A percentile compares a stretch with the other conserved stretches of the same genome.
Conservation (phyloP, 345 rosid genomes). For the Adansonia digitata region DNA sequence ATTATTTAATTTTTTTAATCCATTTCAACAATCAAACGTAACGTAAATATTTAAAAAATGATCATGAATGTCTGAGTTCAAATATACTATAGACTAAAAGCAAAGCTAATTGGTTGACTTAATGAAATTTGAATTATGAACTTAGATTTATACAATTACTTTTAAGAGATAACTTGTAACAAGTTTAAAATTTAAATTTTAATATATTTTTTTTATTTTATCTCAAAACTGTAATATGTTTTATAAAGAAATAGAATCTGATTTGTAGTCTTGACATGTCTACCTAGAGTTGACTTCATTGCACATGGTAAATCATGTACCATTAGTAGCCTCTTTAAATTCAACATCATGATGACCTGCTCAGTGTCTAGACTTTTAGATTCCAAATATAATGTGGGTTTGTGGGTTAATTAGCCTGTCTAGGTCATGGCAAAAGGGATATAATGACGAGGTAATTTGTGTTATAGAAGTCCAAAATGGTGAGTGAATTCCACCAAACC, state of each 20-base stretch:
- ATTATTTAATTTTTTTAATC: too few relatives aligned
- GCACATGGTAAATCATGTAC: neutral
- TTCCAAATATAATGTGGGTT: neutral
- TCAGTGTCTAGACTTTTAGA: neutral
- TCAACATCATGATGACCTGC: neutral
- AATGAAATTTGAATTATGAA: neutral
- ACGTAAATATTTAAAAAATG: too few relatives aligned
- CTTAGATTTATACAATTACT: neutral
- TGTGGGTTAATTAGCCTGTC: conserved; percentile 7
- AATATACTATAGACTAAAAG: neutral
- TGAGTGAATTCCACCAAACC: conserved; percentile 10
- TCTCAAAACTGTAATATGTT: too few relatives aligned
- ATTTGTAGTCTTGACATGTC: neutral
- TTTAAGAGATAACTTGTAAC: too few relatives aligned
- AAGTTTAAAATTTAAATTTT: too few relatives aligned
- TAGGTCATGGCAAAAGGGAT: conserved; percentile 8
- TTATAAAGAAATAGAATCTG: neutral
- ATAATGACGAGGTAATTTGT: conserved; percentile 10
- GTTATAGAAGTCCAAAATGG: neutral
- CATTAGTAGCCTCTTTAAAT: neutral
- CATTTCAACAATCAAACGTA: too few relatives aligned
- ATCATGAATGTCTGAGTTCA: too few relatives aligned
- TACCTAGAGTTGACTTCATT: neutral
- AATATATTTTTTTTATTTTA: too few relatives aligned
- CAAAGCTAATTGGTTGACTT: neutral